Evolutionary conservation across 495 filamentous ascomycete genomes (phyloP), one percentile per base, ranked within the genome.

Genomic region (Penicillium flavigenum): DNA sequence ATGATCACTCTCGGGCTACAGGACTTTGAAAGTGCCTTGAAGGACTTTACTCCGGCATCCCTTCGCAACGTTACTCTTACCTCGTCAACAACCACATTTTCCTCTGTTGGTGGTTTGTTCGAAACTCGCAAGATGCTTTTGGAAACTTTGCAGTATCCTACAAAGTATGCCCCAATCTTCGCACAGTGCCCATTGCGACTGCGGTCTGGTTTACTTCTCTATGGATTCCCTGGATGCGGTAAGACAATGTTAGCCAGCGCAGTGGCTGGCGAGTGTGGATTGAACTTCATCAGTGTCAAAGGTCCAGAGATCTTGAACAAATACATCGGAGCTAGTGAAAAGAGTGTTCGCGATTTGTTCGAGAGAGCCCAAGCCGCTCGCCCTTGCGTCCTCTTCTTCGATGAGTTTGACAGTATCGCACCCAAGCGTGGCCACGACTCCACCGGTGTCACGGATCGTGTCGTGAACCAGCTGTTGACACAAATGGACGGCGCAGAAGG

Each of bases 401-500:
- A 98, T 67, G 94, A 98, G 69, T 98, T 98, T 65, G 94, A 98
- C 72, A 90, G 87, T 57, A 96, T 98, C 53, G 94, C 94, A 2
- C 95, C 94, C 7, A 98, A 97, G 77, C 85, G 94, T 72, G 94
- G 95, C 0, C 95, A 98, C 66, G 95, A 98, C 63, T 91, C 87
- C 9, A 98, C 95, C 0, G 94, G 95, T 47, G 94, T 98, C 27
- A 98, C 95, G 0, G 95, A 98, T 69, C 85, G 94, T n/a, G 94
- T 98, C 2, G 94, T 98, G 62, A 98, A 98, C 67, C 95, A 98
- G 76, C 83, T 98, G 45, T 78, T 98, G 9, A 98, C 94, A 5
- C 95, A 97, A 72, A 98, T 98, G 95, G 94, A 98, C 66, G 94
- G 94, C 65, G 95, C 95, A 2, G 95, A 98, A 68, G 94, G 95